These are phyloP conservation scores for Suillus tomentosus DNA, from an alignment of 768 basidiomycete species.

Conservation along the genomic window DNA sequence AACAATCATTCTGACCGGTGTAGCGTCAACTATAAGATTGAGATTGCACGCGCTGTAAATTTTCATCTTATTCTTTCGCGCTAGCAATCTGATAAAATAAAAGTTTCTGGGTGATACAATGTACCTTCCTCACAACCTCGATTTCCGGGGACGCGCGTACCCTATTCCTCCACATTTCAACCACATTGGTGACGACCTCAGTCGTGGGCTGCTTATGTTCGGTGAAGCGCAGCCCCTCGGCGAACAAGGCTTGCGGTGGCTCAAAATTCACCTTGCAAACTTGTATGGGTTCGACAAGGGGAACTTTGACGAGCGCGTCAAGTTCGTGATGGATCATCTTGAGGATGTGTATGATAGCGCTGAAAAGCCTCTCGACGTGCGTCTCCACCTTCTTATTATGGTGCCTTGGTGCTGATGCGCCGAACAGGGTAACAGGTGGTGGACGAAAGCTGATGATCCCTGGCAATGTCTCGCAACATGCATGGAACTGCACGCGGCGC, in stretches of 20 bases:
- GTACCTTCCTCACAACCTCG: constrained; percentile 94
- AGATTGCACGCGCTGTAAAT: constrained; percentile 89
- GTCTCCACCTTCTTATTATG: constrained; percentile 3
- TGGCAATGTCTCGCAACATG: constrained; percentile 97
- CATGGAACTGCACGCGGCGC: constrained; percentile 81
- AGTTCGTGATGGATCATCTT: constrained; percentile 71
- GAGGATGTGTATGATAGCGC: constrained; percentile 84
- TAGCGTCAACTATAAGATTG: constrained; percentile 93
- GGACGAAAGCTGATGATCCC: constrained; percentile 89
- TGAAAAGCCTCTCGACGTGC: constrained; percentile 74
- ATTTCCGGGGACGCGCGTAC: constrained; percentile 97
- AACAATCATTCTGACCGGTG: constrained; percentile 92
- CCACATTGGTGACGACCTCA: constrained; percentile 94
- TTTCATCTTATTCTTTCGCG: constrained; percentile 4
- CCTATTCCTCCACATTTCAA: constrained; percentile 95
- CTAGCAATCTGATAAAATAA: constrained; percentile 6
- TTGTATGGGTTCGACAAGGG: constrained; percentile 94
- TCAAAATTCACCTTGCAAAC: constrained; percentile 94
- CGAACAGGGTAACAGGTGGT: constrained; percentile 76
- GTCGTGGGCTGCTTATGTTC: constrained; percentile 84
- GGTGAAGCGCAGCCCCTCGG: constrained; percentile 80
- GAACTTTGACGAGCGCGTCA: constrained; percentile 88
- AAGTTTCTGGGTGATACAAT: constrained; percentile 87
- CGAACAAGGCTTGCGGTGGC: constrained; percentile 84
- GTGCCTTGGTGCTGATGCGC: constrained; percentile 11